Percentiles rank a stretch among this genome's conserved stretches.
These are phyloP conservation scores for Rhizopogon sp. DNA, from an alignment of 768 basidiomycete species.

Conservation along the genomic window DNA sequence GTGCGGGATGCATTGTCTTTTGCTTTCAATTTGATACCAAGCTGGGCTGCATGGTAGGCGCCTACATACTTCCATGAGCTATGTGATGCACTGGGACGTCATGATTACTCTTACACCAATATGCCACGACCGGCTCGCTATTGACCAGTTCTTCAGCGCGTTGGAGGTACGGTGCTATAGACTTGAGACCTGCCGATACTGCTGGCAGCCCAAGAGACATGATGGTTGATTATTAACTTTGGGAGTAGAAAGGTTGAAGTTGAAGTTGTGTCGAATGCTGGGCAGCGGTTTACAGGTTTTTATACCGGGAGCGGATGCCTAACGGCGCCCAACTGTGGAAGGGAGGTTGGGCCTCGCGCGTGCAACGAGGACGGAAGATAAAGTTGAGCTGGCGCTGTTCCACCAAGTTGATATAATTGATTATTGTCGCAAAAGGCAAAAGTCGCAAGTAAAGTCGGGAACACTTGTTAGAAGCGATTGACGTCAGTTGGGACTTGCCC, in stretches of 20 bases:
- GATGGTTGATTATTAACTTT: background rate
- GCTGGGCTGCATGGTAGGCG: constrained; percentile 88
- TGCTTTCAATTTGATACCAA: constrained; percentile 72
- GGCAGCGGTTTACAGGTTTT: background rate
- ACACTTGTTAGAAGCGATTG: background rate
- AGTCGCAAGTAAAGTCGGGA: background rate
- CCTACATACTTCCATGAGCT: constrained; percentile 37
- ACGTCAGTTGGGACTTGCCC: background rate
- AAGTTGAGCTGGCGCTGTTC: background rate
- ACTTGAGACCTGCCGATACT: constrained; percentile 54
- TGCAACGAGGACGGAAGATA: constrained; percentile 5
- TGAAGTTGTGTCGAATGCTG: background rate
- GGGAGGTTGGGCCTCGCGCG: constrained; percentile 1
- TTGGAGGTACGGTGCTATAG: constrained; percentile 77
- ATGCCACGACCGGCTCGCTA: constrained; percentile 84
- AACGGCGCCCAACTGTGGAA: background rate
- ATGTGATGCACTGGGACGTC: constrained; percentile 1
- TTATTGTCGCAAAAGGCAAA: background rate
- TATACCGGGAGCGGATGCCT: background rate
- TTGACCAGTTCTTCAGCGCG: constrained; percentile 82
- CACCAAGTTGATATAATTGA: background rate
- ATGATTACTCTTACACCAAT: constrained; percentile 76
- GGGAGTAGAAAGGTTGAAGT: background rate
- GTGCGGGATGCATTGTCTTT: constrained; percentile 60
- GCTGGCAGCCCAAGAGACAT: constrained; percentile 54